Conservation (phyloP, 2,329 filamentous ascomycete genomes). For the Aspergillus persii region DNA sequence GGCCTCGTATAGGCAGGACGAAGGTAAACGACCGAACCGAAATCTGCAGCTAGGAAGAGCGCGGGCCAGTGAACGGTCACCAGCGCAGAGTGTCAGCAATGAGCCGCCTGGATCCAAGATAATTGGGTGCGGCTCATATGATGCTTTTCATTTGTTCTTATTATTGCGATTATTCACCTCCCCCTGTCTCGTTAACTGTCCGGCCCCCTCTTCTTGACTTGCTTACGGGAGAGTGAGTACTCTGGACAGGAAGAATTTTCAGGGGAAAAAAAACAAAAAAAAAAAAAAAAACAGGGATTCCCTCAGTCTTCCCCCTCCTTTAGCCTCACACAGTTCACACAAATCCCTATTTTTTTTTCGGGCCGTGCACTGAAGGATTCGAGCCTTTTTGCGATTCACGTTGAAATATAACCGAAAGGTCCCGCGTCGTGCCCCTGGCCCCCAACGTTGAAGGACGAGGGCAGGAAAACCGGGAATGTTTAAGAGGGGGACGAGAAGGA, state of each 20-base stretch:
- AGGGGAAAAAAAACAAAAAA: no score
- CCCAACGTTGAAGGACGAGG: not conserved
- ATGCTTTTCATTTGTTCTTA: not conserved
- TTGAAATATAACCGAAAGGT: not conserved
- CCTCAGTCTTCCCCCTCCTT: not conserved
- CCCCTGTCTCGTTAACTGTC: no score
- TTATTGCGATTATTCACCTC: not conserved
- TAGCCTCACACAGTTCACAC: not conserved
- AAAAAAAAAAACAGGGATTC: no score
- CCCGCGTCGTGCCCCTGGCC: not conserved
- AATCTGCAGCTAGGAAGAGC: not conserved
- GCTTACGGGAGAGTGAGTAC: no score
- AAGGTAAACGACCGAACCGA: not conserved
- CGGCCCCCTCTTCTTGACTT: no score
- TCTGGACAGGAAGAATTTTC: not conserved
- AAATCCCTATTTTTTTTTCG: not conserved
- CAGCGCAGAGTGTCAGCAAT: slow-evolving; percentile 14
- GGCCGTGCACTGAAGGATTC: not conserved
- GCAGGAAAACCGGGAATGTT: not conserved
- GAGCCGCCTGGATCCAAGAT: slow-evolving; percentile 9
- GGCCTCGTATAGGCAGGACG: not conserved
- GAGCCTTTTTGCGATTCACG: not conserved
- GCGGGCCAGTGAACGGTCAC: slow-evolving; percentile 13
- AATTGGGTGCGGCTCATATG: slow-evolving; percentile 25
- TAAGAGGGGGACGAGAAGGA: not conserved